Evolutionary conservation across 164 flowering plant genomes (phyloP).

Genomic region (Vitis rotundifolia): DNA sequence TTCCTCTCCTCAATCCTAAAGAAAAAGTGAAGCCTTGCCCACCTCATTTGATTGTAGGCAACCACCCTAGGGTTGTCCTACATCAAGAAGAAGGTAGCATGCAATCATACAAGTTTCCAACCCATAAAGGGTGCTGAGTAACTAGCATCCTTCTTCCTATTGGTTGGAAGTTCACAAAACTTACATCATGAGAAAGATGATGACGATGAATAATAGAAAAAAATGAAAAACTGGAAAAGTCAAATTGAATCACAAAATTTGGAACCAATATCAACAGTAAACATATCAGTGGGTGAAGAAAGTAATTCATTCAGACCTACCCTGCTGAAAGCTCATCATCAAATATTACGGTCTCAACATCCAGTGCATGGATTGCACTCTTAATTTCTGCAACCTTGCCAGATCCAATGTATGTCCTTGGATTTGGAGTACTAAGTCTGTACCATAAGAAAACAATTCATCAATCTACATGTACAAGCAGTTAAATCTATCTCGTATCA

Average conservation of each 20-base stretch:
- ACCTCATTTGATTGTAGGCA: background rate
- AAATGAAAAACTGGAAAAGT: background rate
- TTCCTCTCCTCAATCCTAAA: too few relatives aligned
- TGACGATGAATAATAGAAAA: too few relatives aligned
- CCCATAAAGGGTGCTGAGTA: background rate
- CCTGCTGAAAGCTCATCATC: conserved; percentile 98
- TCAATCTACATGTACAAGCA: background rate
- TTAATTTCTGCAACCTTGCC: conserved; percentile 95
- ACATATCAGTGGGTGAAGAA: background rate
- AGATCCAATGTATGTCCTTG: conserved; percentile 87
- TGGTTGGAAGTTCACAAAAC: background rate
- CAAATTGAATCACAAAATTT: background rate
- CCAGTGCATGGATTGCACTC: conserved; percentile 75
- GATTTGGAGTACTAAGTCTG: conserved; percentile 77
- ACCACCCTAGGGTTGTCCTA: background rate
- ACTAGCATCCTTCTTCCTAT: background rate
- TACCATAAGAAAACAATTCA: conserved; percentile 4
- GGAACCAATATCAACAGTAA: background rate
- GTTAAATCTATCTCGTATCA: background rate
- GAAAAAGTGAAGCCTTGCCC: too few relatives aligned
- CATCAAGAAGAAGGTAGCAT: background rate
- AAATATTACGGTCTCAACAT: conserved; percentile 89
- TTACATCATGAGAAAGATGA: background rate
- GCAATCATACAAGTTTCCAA: background rate
- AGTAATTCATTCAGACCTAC: conserved; percentile 34